Evolutionary conservation across 1,284 basidiomycete genomes (phyloP), one percentile per base, ranked within the genome.

Genomic region (Bondarzewia mesenterica): DNA sequence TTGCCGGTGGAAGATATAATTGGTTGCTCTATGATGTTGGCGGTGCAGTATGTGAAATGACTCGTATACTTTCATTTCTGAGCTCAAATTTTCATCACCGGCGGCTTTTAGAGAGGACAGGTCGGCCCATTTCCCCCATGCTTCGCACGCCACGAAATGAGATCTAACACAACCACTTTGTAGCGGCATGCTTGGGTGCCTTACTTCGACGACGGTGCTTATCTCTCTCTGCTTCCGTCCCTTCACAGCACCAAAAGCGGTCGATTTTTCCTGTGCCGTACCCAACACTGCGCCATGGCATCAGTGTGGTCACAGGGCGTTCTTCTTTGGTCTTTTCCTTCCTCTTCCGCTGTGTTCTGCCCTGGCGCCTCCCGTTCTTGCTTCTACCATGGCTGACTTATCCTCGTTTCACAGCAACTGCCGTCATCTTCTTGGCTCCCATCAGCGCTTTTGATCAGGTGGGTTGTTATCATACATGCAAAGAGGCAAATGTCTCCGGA

Each of bases 381-480:
- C 39, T 22, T 44, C 37, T 35, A 20, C 42, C 42, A 36, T 25
- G 35, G 21, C 43, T 47, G 35, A 45, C 42, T 49, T 41, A 50
- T 26, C 48, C 29, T 21, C 15, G 50, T 47, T 40, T 26, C 51
- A 20, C 57, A 84, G 81, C 83, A 6, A 82, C 79, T 44, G 83
- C 82, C 20, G 80, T 85, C 58, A 85, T 86, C 59, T 86, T 85
- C 60, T 66, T 85, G 46, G 86, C 85, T 46, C 87, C 86, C 32
- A 83, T 89, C 56, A 86, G 84, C 57, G 86, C 87, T 38, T 89
- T 85, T 59, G 86, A 89, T 69, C 85, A 87, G 77, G 85, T 80
- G 57, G 54, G 65, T 51, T 25, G 7, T 18, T 3, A 18, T 15
- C 21, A 49, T 46, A 48, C 37, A n/a, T 20, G 23, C 15, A 37